Evolutionary conservation across 495 filamentous ascomycete species (phyloP).

Genomic region (Penicillium tannophilum): DNA sequence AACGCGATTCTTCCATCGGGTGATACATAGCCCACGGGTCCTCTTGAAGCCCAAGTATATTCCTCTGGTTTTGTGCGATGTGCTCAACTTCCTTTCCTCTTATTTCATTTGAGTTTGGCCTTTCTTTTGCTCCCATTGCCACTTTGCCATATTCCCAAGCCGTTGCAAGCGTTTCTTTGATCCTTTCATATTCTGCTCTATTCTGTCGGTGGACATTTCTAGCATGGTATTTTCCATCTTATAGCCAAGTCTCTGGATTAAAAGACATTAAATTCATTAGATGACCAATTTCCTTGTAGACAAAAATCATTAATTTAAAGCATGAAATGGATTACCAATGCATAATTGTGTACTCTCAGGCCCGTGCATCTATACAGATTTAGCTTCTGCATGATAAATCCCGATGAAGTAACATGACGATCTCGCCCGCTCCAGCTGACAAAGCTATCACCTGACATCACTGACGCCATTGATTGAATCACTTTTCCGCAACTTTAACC

Average conservation of each 20-base stretch:
- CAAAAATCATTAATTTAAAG: background rate
- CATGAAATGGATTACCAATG: background rate
- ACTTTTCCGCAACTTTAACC: background rate
- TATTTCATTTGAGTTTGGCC: slow-evolving; percentile 27
- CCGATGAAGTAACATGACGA: background rate
- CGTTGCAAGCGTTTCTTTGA: slow-evolving; percentile 26
- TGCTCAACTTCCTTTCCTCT: slow-evolving; percentile 8
- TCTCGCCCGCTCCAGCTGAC: slow-evolving; percentile 11
- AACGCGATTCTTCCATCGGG: background rate
- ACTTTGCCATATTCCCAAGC: slow-evolving; percentile 39
- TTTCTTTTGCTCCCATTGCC: slow-evolving; percentile 23
- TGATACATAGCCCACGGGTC: background rate
- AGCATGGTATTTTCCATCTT: slow-evolving; percentile 16
- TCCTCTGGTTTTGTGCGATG: background rate
- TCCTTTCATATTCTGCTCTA: slow-evolving; percentile 10
- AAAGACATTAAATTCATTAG: background rate
- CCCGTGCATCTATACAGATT: background rate
- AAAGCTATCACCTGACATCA: slow-evolving; percentile 36
- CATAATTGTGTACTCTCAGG: too few relatives aligned
- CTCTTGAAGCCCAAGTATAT: background rate
- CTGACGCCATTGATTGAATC: slow-evolving; percentile 24
- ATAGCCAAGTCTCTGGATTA: slow-evolving; percentile 10
- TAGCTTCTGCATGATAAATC: too few relatives aligned
- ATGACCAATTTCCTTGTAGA: background rate
- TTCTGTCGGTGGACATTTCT: slow-evolving; percentile 14